Conservation (phyloP, 2,329 filamentous ascomycete species). For the Epichloe brachyelytri region DNA sequence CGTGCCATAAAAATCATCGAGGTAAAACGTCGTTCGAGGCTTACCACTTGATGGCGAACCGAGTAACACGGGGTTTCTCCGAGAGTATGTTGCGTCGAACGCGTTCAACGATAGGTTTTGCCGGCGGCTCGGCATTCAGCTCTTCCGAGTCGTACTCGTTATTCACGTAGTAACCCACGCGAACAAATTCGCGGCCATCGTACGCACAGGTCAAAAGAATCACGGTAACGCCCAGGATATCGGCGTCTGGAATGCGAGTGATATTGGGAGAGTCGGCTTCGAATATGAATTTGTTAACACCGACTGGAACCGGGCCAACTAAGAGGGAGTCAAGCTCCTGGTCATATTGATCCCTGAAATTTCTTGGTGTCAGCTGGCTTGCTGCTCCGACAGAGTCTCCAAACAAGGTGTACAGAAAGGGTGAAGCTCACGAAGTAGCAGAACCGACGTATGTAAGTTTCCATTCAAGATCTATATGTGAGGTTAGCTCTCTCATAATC, state of each 20-base stretch:
- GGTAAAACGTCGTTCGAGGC: slow-evolving; percentile 14
- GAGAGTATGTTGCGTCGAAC: slow-evolving; percentile 86
- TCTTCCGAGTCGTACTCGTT: slow-evolving; percentile 96
- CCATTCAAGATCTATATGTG: slow-evolving; percentile 77
- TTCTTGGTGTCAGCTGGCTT: slow-evolving; percentile 2
- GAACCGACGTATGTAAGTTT: slow-evolving; percentile 98
- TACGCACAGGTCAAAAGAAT: slow-evolving; percentile 94
- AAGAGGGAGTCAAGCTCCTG: slow-evolving; percentile 96
- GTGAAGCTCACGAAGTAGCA: slow-evolving; percentile 69
- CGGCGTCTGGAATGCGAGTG: slow-evolving; percentile 79
- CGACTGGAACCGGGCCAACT: slow-evolving; percentile 92
- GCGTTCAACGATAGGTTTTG: slow-evolving; percentile 85
- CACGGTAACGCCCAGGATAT: slow-evolving; percentile 94
- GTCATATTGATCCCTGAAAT: slow-evolving; percentile 78
- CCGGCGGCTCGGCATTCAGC: slow-evolving; percentile 74
- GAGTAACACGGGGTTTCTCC: slow-evolving; percentile 93
- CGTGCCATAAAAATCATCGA: not conserved
- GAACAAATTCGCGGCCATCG: slow-evolving; percentile 91
- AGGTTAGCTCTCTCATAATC: not conserved
- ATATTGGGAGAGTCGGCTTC: slow-evolving; percentile 89
- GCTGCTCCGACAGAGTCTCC: not conserved
- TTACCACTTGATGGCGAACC: slow-evolving; percentile 98
- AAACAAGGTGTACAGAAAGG: slow-evolving; percentile 10
- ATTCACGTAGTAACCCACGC: slow-evolving; percentile 98
- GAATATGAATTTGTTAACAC: slow-evolving; percentile 98